Evolutionary conservation across 2,329 filamentous ascomycete genomes (phyloP).

Genomic region (Simplicillium sp.): DNA sequence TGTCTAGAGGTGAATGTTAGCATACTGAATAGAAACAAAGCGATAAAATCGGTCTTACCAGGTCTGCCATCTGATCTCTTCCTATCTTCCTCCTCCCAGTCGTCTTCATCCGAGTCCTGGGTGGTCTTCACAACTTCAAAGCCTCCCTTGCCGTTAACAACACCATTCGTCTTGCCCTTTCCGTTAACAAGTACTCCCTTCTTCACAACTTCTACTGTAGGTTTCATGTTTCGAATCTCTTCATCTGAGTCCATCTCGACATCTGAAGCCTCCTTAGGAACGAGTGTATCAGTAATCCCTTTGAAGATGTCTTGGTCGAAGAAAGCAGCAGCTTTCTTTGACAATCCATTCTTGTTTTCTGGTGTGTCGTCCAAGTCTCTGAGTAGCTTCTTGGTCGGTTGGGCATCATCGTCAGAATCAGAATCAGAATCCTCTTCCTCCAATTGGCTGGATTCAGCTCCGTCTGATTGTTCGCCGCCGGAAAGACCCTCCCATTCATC

Average conservation of each 20-base stretch:
- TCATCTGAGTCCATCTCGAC: slow-evolving; percentile 13
- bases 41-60: slow-evolving; percentile 34
- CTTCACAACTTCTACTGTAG: slow-evolving; percentile 18
- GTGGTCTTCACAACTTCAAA: slow-evolving; percentile 52
- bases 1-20: slow-evolving; percentile 45
- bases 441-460: slow-evolving; percentile 54
- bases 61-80: slow-evolving; percentile 53
- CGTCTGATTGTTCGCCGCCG: slow-evolving; percentile 41
- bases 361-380: slow-evolving; percentile 30
- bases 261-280: slow-evolving; percentile 16
- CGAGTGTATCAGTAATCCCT: slow-evolving; percentile 60
- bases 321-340: slow-evolving; percentile 76
- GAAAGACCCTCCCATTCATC: slow-evolving; percentile 92
- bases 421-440: slow-evolving; percentile 40
- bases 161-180: slow-evolving; percentile 14
- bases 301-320: slow-evolving; percentile 95
- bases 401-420: slow-evolving; percentile 19
- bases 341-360: slow-evolving; percentile 47
- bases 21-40: background rate
- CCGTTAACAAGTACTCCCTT: too few relatives aligned
- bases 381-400: slow-evolving; percentile 18
- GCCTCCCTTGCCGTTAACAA: slow-evolving; percentile 31
- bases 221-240: slow-evolving; percentile 12
- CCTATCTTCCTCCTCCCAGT: slow-evolving; percentile 60
- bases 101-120: slow-evolving; percentile 33